Evolutionary conservation across 2,329 filamentous ascomycete species (phyloP), one percentile per base, ranked within the genome.

Genomic region (Escovopsis weberi): DNA sequence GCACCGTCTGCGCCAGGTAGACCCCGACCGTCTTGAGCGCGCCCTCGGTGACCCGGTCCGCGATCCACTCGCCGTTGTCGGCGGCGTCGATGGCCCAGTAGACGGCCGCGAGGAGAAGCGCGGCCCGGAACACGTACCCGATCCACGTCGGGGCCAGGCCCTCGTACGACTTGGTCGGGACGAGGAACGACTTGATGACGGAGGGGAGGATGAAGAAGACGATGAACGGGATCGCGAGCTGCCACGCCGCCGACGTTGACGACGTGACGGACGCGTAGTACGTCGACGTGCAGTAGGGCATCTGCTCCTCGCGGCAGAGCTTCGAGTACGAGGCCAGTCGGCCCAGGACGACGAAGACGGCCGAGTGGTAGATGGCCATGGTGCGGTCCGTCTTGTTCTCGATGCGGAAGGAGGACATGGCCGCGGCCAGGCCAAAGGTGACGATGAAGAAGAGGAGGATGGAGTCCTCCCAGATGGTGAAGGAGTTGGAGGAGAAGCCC

Each of bases 381-480:
- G 81, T 76, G 36, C 83, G 77, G 51, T 93, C 83, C 4, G 72
- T 65, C 23, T 72, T 64, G 33, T 73, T 69, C 41, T 78, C 72
- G 49, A 87, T 79, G 12, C 85, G 77, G 53, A 94, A 72, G 1
- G 88, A 88, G 2, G 82, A 79, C 11, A 85, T 62, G 11, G 82
- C 74, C 33, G 82, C 76, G n/a, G 81, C 70, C 6, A 87, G 61
- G 28, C 87, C 88, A 57, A 96, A 95, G 0, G 88, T 91, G 2
- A 79, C 78, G 45, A 95, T 75, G 64, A 96, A 89, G 65, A 94
- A 94, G 3, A 94, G 70, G 4, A 94, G 72, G 43, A 95, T 95
- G 12, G 86, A 84, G 55, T 98, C 91, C 64, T 98, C 91, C 88
- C 91, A 98, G 50, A 98, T 94, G 0, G 89, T 96, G 63, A 88